Percentiles rank a stretch among this genome's conserved stretches.
phyloP scores from a whole-genome alignment of 306 rosid genomes.

The Cicer bijugum region DNA sequence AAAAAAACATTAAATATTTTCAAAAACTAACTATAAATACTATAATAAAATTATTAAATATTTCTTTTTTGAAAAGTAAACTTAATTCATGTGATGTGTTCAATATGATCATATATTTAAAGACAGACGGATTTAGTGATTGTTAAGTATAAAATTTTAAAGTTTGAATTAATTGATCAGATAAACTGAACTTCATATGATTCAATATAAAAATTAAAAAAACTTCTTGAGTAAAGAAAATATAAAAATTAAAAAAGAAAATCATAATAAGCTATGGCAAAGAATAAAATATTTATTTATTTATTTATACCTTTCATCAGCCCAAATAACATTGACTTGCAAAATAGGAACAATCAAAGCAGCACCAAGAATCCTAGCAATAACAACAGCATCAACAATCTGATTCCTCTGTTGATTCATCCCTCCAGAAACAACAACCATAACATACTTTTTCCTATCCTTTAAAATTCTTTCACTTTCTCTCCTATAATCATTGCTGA shows the following conservation, averaged over 20 bases:
- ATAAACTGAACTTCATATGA: no score
- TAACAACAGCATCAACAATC: slow-evolving; percentile 96
- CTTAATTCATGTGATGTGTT: no score
- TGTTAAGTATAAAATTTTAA: no score
- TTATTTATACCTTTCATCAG: slow-evolving; percentile 80
- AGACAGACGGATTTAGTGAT: no score
- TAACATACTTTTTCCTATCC: slow-evolving; percentile 66
- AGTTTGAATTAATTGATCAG: no score
- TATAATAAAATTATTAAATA: no score
- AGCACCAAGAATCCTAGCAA: slow-evolving; percentile 98
- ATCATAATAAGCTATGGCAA: background rate
- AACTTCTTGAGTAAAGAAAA: no score
- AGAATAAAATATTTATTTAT: slow-evolving; percentile 6
- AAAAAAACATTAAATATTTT: no score
- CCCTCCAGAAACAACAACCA: slow-evolving; percentile 97
- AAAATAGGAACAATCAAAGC: slow-evolving; percentile 90
- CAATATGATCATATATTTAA: no score
- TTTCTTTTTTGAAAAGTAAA: no score
- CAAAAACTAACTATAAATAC: no score
- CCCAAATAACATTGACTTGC: slow-evolving; percentile 98
- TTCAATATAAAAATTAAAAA: no score
- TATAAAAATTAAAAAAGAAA: background rate
- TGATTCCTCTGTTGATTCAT: slow-evolving; percentile 98
- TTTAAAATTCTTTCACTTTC: slow-evolving; percentile 55
- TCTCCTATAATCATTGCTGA: slow-evolving; percentile 62